A percentile compares a stretch with the other conserved stretches of the same genome.
Evolutionary conservation across 768 basidiomycete genomes (phyloP).

Genomic region (Lactarius vividus): DNA sequence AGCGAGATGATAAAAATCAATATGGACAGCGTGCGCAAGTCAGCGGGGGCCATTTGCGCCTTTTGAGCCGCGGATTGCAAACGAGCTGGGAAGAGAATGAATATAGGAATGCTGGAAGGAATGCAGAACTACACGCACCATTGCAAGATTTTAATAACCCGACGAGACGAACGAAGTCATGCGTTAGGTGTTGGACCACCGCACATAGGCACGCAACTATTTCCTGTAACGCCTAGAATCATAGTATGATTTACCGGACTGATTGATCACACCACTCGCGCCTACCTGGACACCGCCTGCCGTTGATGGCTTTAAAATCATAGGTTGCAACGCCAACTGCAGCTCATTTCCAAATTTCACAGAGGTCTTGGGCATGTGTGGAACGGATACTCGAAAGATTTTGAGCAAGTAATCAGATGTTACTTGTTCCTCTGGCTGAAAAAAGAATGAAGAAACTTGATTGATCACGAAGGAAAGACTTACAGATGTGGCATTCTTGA

Average conservation of each 20-base stretch:
- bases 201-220: constrained; percentile 89
- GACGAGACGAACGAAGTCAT: constrained; percentile 76
- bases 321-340: constrained; percentile 76
- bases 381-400: constrained; percentile 82
- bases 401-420: constrained; percentile 85
- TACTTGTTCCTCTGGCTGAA: constrained; percentile 75
- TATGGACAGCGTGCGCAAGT: constrained; percentile 57
- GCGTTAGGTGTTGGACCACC: constrained; percentile 80
- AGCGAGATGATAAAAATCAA: constrained; percentile 83
- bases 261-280: constrained; percentile 14
- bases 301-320: constrained; percentile 84
- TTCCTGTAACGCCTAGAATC: constrained; percentile 76
- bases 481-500: constrained; percentile 80
- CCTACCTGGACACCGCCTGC: constrained; percentile 64
- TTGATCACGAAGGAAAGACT: constrained; percentile 29
- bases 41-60: constrained; percentile 45
- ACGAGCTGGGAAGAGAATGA: constrained; percentile 44
- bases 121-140: constrained; percentile 41
- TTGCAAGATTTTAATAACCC: constrained; percentile 85
- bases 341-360: constrained; percentile 86
- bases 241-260: not conserved
- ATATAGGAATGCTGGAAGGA: not conserved
- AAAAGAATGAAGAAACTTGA: not conserved
- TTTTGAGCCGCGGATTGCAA: constrained; percentile 56
- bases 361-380: constrained; percentile 86